Base-by-base conservation (phyloP, 345 rosid genomes). In the Salix viminalis region DNA sequence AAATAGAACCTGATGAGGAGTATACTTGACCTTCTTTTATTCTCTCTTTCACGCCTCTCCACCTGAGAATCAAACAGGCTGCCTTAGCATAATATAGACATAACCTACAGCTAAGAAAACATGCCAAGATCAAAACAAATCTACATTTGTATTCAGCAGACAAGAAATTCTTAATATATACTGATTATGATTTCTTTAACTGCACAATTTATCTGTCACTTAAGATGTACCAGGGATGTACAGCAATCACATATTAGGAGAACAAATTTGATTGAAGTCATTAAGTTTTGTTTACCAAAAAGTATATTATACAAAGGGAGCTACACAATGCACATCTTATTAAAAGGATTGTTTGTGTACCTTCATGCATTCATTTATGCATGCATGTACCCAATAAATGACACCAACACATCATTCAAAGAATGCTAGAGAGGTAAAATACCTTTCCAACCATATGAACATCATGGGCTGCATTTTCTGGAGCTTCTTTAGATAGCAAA, bases 21-120 rank as follows among this genome's bases (percentile, higher is more conserved):
- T 30, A 93, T 85, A 78, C 90, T 90, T 52, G 93, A 85, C 80
- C 90, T 86, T 78, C 92, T 90, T 82, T 84, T 91, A 65, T 85
- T 82, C 79, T 93, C 96, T 83, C 98, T 90, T 83, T 95, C 99
- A 21, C 98, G 96, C 76, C 97, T 91, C 89, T 95, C 99, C 82
- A 95, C 99, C 99, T 95, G 84, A 69, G 69, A 82, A 75, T 72
- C 73, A 81, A 60, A 69, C 74, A 78, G 65, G 79, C 69, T 66
- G 12, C 36, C 66, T 81, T 42, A 75, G 70, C 48, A 75, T 67
- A 71, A 48, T 70, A 67, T 37, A 26, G 50, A 46, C 16, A 46
- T 46, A 42, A 23, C 41, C 32, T 71, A 24, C 46, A 64, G 12
- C 21, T 30, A 36, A 37, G 18, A 39, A 39, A 65, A n/a, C 26